Conservation (phyloP, 1,139 yeast species). For the Zygoascus sp. region DNA sequence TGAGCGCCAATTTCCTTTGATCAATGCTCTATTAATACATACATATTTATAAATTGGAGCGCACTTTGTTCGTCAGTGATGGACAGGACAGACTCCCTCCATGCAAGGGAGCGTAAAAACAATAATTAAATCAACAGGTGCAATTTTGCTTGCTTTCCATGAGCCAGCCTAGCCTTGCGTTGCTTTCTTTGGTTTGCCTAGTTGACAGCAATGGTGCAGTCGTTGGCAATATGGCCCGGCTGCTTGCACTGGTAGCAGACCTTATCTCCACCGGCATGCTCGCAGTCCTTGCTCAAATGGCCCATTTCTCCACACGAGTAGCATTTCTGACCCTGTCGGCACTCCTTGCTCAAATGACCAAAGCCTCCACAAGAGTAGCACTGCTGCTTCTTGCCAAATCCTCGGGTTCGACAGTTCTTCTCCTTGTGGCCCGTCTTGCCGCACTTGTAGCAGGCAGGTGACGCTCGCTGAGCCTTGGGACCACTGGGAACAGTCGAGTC, state of each 20-base stretch:
- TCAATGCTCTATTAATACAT: neutral
- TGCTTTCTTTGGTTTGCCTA: neutral
- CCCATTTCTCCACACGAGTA: slow-evolving; percentile 91
- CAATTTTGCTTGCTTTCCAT: too few relatives aligned
- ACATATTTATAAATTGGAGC: neutral
- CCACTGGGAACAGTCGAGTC: slow-evolving; percentile 7
- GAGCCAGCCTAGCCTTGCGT: too few relatives aligned
- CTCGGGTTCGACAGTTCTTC: slow-evolving; percentile 58
- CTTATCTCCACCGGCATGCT: slow-evolving; percentile 53
- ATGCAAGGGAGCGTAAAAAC: too few relatives aligned
- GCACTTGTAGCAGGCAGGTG: slow-evolving; percentile 77
- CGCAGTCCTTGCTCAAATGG: slow-evolving; percentile 82
- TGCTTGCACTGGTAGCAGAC: slow-evolving; percentile 89
- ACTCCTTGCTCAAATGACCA: slow-evolving; percentile 54
- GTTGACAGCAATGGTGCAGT: slow-evolving; percentile 48
- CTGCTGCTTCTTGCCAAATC: slow-evolving; percentile 48
- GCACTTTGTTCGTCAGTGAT: neutral
- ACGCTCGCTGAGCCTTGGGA: slow-evolving; percentile 20
- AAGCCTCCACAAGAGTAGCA: slow-evolving; percentile 90
- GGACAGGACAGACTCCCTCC: too few relatives aligned
- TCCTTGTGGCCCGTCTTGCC: slow-evolving; percentile 93
- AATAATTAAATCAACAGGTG: too few relatives aligned
- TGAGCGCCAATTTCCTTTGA: too few relatives aligned
- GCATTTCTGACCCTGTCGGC: slow-evolving; percentile 53
- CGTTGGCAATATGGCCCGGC: slow-evolving; percentile 86